Evolutionary conservation across 2,329 filamentous ascomycete genomes (phyloP), one percentile per base, ranked within the genome.

Genomic region (Aspergillus sp.): DNA sequence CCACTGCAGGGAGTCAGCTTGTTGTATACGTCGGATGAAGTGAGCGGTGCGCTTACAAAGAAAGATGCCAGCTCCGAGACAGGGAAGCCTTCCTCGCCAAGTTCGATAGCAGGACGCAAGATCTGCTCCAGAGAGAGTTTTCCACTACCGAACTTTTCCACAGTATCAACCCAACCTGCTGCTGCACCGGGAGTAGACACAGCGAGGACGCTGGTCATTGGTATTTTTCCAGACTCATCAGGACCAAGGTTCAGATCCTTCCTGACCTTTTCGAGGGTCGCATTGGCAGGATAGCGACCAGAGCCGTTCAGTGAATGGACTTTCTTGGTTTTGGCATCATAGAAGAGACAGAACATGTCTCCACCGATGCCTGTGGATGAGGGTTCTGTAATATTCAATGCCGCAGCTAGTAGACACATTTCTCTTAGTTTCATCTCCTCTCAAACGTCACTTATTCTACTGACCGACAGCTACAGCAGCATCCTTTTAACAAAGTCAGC

Each of bases 291-390:
- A 3, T 92, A 87, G 28, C 95, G 88, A n/a, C 95, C 95, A 1
- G 93, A 97, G 19, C 93, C 95, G 76, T 99, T 99, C 76, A 98
- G 81, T 9, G 92, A 91, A 57, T 88, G 89, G 8, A 98, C 89
- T 64, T 90, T 90, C 72, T 90, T 90, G 0, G 89, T 91, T 68
- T 89, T 85, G 45, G 92, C 91, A 73, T 96, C 86, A 80, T 94
- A 98, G 82, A 87, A 97, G 38, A 98, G 86, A 76, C 93, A 93
- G 79, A 98, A 99, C 88, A 97, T 92, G 78, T 99, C 95, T 64
- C 95, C 95, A 59, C 95, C 95, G 62, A 99, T 97, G 43, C 95
- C 95, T 0, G 95, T 98, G 5, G 91, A 95, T 61, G 88, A 88
- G 7, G 95, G 95, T 74, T 99, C 95, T 0, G 94, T 97, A 72